Conservation (phyloP, 2,329 filamentous ascomycete genomes). For the Teratosphaeria destructans region DNA sequence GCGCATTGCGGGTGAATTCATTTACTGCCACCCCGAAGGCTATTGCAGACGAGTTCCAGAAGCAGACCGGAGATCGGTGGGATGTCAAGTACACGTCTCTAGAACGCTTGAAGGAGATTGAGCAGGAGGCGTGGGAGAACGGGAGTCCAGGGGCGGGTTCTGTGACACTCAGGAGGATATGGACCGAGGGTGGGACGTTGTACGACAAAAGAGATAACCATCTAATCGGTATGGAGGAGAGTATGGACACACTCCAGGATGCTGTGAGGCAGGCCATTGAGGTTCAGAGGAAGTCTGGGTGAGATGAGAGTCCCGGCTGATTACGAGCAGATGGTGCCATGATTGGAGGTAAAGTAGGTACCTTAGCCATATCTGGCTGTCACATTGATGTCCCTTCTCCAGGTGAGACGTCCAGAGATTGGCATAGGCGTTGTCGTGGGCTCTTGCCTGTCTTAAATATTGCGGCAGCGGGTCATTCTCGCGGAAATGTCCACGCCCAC, state of each 20-base stretch:
- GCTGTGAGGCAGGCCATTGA: slow-evolving; percentile 30
- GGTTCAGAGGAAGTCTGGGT: slow-evolving; percentile 9
- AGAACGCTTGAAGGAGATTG: slow-evolving; percentile 43
- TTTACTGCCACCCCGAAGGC: slow-evolving; percentile 55
- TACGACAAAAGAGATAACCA: slow-evolving; percentile 60
- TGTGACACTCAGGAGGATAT: slow-evolving; percentile 57
- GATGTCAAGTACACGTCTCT: slow-evolving; percentile 44
- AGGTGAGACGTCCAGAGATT: too few relatives aligned
- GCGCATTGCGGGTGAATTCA: slow-evolving; percentile 57
- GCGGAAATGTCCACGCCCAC: too few relatives aligned
- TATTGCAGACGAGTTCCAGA: slow-evolving; percentile 58
- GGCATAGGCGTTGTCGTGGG: too few relatives aligned
- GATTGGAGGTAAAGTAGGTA: background rate
- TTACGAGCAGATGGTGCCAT: background rate
- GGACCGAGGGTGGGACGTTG: slow-evolving; percentile 61
- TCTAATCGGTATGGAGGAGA: slow-evolving; percentile 39
- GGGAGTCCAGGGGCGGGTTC: slow-evolving; percentile 42
- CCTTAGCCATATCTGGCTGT: too few relatives aligned
- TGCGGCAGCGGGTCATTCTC: too few relatives aligned
- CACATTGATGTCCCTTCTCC: too few relatives aligned
- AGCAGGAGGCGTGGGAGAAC: slow-evolving; percentile 49
- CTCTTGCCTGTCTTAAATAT: too few relatives aligned
- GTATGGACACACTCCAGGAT: slow-evolving; percentile 42
- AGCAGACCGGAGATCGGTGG: slow-evolving; percentile 50
- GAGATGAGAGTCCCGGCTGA: background rate